Base-by-base conservation (phyloP, 495 filamentous ascomycete species). In the Cetradonia linearis region DNA sequence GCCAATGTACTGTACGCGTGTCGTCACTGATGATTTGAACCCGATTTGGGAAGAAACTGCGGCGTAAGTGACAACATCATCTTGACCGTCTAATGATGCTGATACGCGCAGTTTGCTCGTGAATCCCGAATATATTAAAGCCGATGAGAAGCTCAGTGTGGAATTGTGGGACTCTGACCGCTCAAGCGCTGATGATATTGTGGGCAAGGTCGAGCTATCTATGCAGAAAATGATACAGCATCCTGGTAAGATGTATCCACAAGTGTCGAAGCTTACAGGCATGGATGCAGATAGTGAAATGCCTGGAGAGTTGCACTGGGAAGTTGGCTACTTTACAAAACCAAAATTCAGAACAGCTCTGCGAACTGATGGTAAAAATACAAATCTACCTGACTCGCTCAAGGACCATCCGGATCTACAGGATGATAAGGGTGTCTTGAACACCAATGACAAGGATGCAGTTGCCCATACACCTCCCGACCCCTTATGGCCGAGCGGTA, bases 81-180 rank as follows among this genome's bases (percentile, higher is more conserved):
- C 31, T 23, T 16, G 27, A 38, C 23, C 31, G 16, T 25, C 3
- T 40, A n/a, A 23, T 23, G 42, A 60, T 66, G 23, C 56, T 60
- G 16, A 66, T 28, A n/a, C 20, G 7, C 6, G 28, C 13, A 66
- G 64, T 28, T 73, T 96, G 27, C 76, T 94, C 7, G 86, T 97
- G 5, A 92, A 86, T 7, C 79, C 90, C 0, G 89, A 95, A 55
- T 76, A 92, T 47, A 91, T 97, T 73, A 95, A 94, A 72, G 91
- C 87, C 1, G 83, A 93, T 58, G 92, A 97, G 73, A 87, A 91
- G 68, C 79, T 97, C 30, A 90, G 87, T 33, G 85, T 97, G 66
- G 92, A 97, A 71, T 82, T 96, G 8, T 96, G 92, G 92, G 92
- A 96, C 67, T 92, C 87, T 30, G 92, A 94, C 67, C 81, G 87